phyloP scores from a whole-genome alignment of 129 eudicot genomes.

The Deinandra increscens region DNA sequence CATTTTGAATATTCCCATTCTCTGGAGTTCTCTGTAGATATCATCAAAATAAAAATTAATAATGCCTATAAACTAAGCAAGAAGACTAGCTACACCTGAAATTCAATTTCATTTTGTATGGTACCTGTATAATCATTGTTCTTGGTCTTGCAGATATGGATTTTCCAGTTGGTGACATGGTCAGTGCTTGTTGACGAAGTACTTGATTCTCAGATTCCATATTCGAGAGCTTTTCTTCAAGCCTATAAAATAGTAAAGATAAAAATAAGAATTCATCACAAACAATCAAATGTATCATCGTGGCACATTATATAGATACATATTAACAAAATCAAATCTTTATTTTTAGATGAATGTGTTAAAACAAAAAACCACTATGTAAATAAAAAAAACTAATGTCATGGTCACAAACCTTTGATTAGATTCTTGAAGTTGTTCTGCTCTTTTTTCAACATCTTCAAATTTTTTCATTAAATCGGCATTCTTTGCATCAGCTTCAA shows the following conservation, averaged over 20 bases:
- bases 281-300: not conserved
- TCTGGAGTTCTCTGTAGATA: slow-evolving; percentile 80
- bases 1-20: slow-evolving; percentile 69
- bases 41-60: slow-evolving; percentile 16
- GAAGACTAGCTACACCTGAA: not conserved
- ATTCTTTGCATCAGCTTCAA: slow-evolving; percentile 62
- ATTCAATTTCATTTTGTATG: not conserved
- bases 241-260: slow-evolving; percentile 41
- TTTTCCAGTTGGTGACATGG: slow-evolving; percentile 90
- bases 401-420: slow-evolving; percentile 66
- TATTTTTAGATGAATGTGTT: not conserved
- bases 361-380: not conserved
- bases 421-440: slow-evolving; percentile 78
- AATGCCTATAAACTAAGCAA: slow-evolving; percentile 15
- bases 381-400: not conserved
- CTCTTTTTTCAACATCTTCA: slow-evolving; percentile 76
- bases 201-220: slow-evolving; percentile 95
- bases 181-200: slow-evolving; percentile 96
- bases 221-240: slow-evolving; percentile 91
- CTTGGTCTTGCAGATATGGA: slow-evolving; percentile 74
- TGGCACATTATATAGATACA: not conserved
- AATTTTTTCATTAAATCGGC: slow-evolving; percentile 59
- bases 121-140: slow-evolving; percentile 75
- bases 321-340: not conserved
- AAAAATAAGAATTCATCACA: not conserved